Percentiles rank a stretch among this genome's conserved stretches.
Conservation (phyloP, 352 stramenopile genomes). For the Plasmopara muralis region DNA sequence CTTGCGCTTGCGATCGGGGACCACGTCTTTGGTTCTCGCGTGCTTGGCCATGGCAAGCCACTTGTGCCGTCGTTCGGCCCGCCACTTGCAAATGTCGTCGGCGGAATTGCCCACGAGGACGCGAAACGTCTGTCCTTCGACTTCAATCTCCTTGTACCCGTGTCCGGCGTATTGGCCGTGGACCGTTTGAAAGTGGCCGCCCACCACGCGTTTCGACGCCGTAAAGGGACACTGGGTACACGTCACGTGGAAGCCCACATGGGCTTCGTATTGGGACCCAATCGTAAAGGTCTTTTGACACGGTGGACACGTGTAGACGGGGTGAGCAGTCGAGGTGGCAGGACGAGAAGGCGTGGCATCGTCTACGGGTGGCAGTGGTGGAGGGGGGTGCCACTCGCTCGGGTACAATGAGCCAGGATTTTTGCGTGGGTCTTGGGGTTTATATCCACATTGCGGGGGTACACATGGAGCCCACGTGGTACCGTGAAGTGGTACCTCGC, state of each 20-base stretch:
- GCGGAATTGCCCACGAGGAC: constrained; percentile 77
- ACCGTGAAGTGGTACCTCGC: background rate
- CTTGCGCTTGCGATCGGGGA: constrained; percentile 38
- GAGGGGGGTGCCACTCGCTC: too few relatives aligned
- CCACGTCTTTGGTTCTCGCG: background rate
- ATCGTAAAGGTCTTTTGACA: constrained; percentile 71
- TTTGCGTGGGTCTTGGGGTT: constrained; percentile 19
- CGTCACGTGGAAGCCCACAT: constrained; percentile 61
- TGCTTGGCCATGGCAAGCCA: constrained; percentile 38
- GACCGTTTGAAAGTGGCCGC: constrained; percentile 52
- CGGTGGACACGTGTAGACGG: constrained; percentile 47
- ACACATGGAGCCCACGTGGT: background rate
- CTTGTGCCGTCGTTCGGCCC: constrained; percentile 63
- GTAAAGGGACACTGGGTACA: constrained; percentile 68
- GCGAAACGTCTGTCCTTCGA: constrained; percentile 84
- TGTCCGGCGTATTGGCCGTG: constrained; percentile 65
- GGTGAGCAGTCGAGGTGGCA: too few relatives aligned
- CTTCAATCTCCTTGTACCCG: constrained; percentile 74
- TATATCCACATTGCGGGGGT: constrained; percentile 5
- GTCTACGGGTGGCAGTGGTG: too few relatives aligned
- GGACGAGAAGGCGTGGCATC: too few relatives aligned
- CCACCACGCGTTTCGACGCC: constrained; percentile 72
- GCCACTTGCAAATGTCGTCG: constrained; percentile 76
- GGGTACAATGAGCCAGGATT: background rate
- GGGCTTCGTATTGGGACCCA: constrained; percentile 61